Conservation (phyloP, 352 stramenopile genomes). For the Phytophthora cactorum region DNA sequence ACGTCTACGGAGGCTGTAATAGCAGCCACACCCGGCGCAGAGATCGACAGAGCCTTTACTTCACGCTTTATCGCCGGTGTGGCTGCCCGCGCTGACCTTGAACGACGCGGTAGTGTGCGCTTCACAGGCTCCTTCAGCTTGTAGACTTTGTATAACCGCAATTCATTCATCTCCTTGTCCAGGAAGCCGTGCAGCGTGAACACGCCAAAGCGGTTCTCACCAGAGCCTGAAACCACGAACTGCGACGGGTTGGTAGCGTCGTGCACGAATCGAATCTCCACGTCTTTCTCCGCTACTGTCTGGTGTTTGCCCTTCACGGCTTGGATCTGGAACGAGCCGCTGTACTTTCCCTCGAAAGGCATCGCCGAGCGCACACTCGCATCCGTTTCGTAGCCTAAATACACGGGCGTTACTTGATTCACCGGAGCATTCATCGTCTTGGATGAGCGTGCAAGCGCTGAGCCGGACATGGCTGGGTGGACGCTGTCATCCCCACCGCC, state of each 20-base stretch:
- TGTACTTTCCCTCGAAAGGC: slow-evolving; percentile 85
- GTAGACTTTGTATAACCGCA: slow-evolving; percentile 89
- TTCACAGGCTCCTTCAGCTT: slow-evolving; percentile 85
- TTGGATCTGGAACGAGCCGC: slow-evolving; percentile 88
- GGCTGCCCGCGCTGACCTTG: slow-evolving; percentile 28
- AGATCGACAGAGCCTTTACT: slow-evolving; percentile 43
- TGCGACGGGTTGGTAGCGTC: slow-evolving; percentile 66
- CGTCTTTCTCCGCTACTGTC: slow-evolving; percentile 81
- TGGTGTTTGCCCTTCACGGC: slow-evolving; percentile 84
- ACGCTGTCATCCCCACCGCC: slow-evolving; percentile 38
- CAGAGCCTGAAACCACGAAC: slow-evolving; percentile 72
- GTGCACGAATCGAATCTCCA: slow-evolving; percentile 84
- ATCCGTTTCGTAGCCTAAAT: slow-evolving; percentile 74
- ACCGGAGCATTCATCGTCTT: slow-evolving; percentile 44
- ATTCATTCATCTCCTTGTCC: slow-evolving; percentile 77
- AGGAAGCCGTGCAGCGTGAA: slow-evolving; percentile 80
- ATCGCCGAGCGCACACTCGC: slow-evolving; percentile 64
- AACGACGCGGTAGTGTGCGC: slow-evolving; percentile 65
- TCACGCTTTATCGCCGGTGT: slow-evolving; percentile 44
- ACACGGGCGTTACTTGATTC: slow-evolving; percentile 58
- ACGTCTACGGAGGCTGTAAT: slow-evolving; percentile 28
- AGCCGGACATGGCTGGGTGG: slow-evolving; percentile 57
- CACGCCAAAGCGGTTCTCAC: slow-evolving; percentile 82
- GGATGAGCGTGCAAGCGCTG: slow-evolving; percentile 62
- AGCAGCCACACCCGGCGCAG: slow-evolving; percentile 31